Evolutionary conservation across 352 stramenopile genomes (phyloP).

Genomic region (Poterioochromonas sp.): DNA sequence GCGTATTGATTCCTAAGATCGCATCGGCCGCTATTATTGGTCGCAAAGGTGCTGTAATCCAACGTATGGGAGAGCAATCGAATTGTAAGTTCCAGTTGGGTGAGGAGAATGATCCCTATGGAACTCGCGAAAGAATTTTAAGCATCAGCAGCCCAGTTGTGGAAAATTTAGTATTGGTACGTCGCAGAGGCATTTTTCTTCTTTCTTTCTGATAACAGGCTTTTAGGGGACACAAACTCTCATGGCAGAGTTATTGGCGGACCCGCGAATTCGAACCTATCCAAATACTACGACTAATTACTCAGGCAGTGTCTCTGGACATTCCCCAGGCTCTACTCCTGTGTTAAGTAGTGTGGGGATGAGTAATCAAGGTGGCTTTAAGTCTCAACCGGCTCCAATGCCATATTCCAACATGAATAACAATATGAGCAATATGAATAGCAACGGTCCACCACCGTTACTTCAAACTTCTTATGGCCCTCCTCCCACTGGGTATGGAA

Average conservation of each 20-base stretch:
- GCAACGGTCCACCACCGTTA: no score
- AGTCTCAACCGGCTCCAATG: no score
- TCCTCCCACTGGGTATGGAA: no score
- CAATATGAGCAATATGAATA: no score
- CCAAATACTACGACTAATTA: neutral
- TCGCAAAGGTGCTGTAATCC: neutral
- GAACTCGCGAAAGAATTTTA: neutral
- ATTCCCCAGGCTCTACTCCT: neutral
- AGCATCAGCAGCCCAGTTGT: neutral
- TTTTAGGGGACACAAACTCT: neutral
- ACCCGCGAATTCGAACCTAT: neutral
- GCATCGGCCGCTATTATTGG: neutral
- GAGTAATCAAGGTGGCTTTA: no score
- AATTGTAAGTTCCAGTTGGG: constrained; percentile 10
- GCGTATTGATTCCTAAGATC: neutral
- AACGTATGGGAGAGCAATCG: neutral
- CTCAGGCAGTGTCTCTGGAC: neutral
- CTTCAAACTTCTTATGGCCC: no score
- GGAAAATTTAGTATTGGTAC: neutral
- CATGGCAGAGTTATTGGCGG: neutral
- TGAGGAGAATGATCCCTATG: neutral
- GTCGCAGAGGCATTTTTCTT: neutral
- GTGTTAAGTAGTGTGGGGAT: no score
- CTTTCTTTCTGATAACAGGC: neutral
- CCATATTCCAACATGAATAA: no score